Evolutionary conservation across 805 yeast genomes (phyloP).

Genomic region (Groenewaldozyma tartarivorans): DNA sequence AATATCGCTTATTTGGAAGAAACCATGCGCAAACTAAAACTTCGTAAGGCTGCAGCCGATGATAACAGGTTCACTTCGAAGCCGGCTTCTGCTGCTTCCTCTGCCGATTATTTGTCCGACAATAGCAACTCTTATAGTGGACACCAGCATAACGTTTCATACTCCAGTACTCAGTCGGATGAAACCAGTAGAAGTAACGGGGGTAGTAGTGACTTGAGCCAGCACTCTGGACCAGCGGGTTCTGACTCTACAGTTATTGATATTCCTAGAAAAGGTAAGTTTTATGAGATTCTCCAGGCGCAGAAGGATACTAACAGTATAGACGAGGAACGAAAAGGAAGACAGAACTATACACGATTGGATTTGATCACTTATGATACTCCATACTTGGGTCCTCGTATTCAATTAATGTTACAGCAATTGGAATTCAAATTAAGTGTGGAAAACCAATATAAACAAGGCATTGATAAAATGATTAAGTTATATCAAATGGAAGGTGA

Average conservation of each 20-base stretch:
- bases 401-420: slow-evolving; percentile 92
- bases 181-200: neutral
- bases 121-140: slow-evolving; percentile 1
- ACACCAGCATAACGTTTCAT: slow-evolving; percentile 12
- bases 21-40: slow-evolving; percentile 52
- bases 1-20: slow-evolving; percentile 84
- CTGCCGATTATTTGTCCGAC: slow-evolving; percentile 1
- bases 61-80: slow-evolving; percentile 6
- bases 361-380: slow-evolving; percentile 89
- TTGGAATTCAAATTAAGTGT: slow-evolving; percentile 88
- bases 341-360: slow-evolving; percentile 24
- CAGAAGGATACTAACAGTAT: slow-evolving; percentile 2
- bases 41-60: slow-evolving; percentile 16
- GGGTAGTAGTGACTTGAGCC: neutral
- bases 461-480: slow-evolving; percentile 80
- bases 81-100: neutral
- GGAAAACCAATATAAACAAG: slow-evolving; percentile 86
- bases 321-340: slow-evolving; percentile 6
- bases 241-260: too few species aligned
- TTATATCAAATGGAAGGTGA: slow-evolving; percentile 90
- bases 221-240: neutral
- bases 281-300: too few species aligned
- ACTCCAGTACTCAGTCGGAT: slow-evolving; percentile 9
- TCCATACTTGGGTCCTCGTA: slow-evolving; percentile 88
- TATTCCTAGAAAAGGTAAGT: too few species aligned